phyloP scores from a whole-genome alignment of 331 rosid species.

The Rosa hybrid region DNA sequence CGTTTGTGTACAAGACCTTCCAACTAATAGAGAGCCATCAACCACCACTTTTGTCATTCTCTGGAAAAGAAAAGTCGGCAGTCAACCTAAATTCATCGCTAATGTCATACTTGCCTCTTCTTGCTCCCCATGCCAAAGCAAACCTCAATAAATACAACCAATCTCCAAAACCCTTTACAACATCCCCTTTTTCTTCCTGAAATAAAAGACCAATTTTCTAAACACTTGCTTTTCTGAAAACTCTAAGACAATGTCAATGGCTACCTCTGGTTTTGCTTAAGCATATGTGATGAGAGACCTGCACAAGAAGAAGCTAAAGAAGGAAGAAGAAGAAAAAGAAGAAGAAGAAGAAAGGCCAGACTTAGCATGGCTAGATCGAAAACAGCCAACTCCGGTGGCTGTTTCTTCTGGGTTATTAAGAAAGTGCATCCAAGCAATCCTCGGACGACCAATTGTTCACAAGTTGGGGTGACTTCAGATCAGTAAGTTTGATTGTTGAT shows the following conservation, averaged over 20 bases:
- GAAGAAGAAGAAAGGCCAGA: conserved; percentile 23
- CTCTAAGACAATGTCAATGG: conserved; percentile 20
- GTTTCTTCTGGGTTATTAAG: conserved; percentile 31
- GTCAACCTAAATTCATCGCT: not conserved
- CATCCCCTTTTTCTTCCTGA: not conserved
- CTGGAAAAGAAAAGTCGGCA: not conserved
- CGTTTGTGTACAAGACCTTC: not conserved
- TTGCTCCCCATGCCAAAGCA: not conserved
- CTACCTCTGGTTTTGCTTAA: conserved; percentile 32
- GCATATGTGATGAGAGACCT: conserved; percentile 39
- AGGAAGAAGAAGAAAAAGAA: conserved; percentile 27
- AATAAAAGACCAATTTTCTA: not conserved
- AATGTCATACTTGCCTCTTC: not conserved
- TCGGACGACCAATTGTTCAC: not conserved
- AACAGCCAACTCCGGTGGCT: conserved; percentile 10
- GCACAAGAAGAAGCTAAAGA: conserved; percentile 41
- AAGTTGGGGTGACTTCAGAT: not conserved
- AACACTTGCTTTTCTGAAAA: not conserved
- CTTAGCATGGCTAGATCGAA: not conserved
- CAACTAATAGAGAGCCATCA: not conserved
- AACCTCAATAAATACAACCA: conserved; percentile 1
- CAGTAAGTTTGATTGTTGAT: not conserved
- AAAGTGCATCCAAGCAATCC: conserved; percentile 26
- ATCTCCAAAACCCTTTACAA: not conserved
- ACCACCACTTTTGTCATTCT: not conserved